Evolutionary conservation across 176 grass and related monocot genomes (phyloP).

Genomic region (barley (Hordeum vulgare)): MorexV3_pseudomolecules_assembly NC_058524.1:547911604-547912103

Average conservation of each 20-base stretch:
- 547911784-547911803: too few species aligned
- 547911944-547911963: neutral
- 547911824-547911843: neutral
- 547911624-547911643: too few species aligned
- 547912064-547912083: constrained; percentile 38
- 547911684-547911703: neutral
- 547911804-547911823: too few species aligned
- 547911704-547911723: neutral
- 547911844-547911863: neutral
- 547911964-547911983: neutral
- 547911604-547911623: too few species aligned
- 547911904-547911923: neutral
- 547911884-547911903: neutral
- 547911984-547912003: neutral
- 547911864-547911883: neutral
- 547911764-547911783: neutral
- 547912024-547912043: constrained; percentile 52
- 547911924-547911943: neutral
- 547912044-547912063: constrained; percentile 38
- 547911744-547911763: neutral
- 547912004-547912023: constrained; percentile 43
- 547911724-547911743: neutral
- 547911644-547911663: too few species aligned
- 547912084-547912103: constrained; percentile 38
- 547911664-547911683: neutral